Conservation (phyloP, 768 basidiomycete genomes). For the Trametes maxima region DNA sequence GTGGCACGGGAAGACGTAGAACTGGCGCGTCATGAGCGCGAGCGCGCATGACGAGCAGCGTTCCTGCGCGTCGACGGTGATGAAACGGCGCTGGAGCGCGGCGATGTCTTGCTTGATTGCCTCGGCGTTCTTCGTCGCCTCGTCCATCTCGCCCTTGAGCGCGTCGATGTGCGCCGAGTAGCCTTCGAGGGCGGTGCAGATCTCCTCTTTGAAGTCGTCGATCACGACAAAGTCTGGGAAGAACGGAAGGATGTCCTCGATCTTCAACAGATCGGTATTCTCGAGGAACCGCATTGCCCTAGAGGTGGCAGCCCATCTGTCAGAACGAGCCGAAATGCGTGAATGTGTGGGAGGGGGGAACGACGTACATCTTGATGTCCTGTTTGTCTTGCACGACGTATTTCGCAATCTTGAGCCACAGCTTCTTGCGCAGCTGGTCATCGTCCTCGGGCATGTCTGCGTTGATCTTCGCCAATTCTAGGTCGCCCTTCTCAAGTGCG, state of each 20-base stretch:
- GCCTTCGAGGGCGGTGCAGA: slow-evolving; percentile 91
- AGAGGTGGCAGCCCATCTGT: slow-evolving; percentile 6
- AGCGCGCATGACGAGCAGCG: slow-evolving; percentile 81
- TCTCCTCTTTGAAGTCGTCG: slow-evolving; percentile 99
- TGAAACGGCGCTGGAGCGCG: slow-evolving; percentile 83
- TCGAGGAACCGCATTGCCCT: slow-evolving; percentile 98
- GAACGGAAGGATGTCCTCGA: slow-evolving; percentile 98
- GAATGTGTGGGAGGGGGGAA: not conserved
- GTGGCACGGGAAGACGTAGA: slow-evolving; percentile 98
- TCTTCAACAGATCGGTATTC: slow-evolving; percentile 91
- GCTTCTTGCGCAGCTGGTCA: slow-evolving; percentile 80
- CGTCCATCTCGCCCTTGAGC: slow-evolving; percentile 94
- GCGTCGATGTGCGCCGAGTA: slow-evolving; percentile 90
- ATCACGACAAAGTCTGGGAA: slow-evolving; percentile 99
- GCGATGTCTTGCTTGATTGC: slow-evolving; percentile 91
- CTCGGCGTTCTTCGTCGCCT: slow-evolving; percentile 89
- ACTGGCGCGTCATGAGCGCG: slow-evolving; percentile 82
- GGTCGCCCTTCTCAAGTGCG: slow-evolving; percentile 90
- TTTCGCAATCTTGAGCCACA: slow-evolving; percentile 99
- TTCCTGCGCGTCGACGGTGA: slow-evolving; percentile 88
- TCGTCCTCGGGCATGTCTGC: slow-evolving; percentile 94
- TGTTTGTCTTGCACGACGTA: slow-evolving; percentile 98
- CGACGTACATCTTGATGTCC: slow-evolving; percentile 93
- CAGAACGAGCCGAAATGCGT: not conserved
- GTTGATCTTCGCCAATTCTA: slow-evolving; percentile 93